Conservation (phyloP, 1,284 basidiomycete species). For the Heterobasidion occidentale region DNA sequence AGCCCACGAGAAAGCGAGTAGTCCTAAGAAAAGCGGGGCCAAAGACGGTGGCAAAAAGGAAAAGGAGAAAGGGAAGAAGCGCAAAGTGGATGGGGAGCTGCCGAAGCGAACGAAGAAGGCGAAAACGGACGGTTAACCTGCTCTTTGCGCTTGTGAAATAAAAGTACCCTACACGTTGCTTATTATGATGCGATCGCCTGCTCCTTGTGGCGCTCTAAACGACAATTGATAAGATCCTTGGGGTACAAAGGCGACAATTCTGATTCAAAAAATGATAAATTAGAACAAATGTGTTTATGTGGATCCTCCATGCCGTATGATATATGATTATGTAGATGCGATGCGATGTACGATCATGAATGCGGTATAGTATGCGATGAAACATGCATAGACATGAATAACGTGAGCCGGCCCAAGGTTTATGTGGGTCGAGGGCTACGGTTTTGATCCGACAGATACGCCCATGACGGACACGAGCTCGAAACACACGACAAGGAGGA, state of each 20-base stretch:
- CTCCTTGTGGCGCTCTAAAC: not conserved
- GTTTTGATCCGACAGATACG: conserved; percentile 7
- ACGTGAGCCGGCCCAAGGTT: not conserved
- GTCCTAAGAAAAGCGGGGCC: conserved; percentile 11
- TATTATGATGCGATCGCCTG: not conserved
- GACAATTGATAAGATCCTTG: no score
- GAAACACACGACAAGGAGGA: conserved; percentile 72
- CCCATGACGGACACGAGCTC: conserved; percentile 46
- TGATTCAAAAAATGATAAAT: not conserved
- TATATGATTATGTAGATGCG: no score
- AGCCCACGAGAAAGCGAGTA: conserved; percentile 14
- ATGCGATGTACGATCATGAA: no score
- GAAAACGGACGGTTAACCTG: conserved; percentile 19
- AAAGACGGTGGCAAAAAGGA: conserved; percentile 16
- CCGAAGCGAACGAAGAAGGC: conserved; percentile 35
- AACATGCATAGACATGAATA: no score
- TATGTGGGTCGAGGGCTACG: not conserved
- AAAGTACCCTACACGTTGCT: not conserved
- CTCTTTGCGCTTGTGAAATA: not conserved
- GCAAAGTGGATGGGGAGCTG: conserved; percentile 30
- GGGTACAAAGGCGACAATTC: no score
- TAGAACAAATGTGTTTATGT: not conserved
- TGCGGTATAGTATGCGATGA: no score
- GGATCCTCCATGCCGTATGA: no score
- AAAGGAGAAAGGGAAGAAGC: conserved; percentile 36